Base-by-base conservation (phyloP, 352 stramenopile genomes). In the Pythium brachiatum region DNA sequence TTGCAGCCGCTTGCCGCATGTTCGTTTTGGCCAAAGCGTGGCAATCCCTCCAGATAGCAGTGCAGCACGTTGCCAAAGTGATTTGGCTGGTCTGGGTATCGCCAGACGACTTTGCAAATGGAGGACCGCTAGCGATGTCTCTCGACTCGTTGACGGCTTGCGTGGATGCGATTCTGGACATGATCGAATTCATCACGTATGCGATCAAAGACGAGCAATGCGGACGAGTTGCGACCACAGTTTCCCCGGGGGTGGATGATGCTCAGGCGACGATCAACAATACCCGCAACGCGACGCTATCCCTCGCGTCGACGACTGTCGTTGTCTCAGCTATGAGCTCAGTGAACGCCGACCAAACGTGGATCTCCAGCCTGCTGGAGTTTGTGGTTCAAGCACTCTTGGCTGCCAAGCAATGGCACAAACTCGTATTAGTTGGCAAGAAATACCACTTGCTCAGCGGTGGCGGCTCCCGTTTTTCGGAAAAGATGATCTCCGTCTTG, bases 61-160 rank as follows among this genome's bases (percentile, higher is more conserved):
- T 60, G 20, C 79, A 91, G 48, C 78, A 83, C 38, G 69, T 87
- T 12, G 81, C 73, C 62, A 90, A 88, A 41, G 68, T 67, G 1
- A 62, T 91, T 36, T 89, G 71, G 75, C 20, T 79, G 21, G 63
- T 32, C 0, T 92, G 83, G 83, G 36, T 84, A 5, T 63, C 81
- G n/a, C 69, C 83, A 57, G 55, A 78, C 18, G 63, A 69, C 57
- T 39, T 57, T 65, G 79, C 12, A 48, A 32, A 41, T 25, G 18
- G 21, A 3, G 13, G 36, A 15, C n/a, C 47, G 20, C 21, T 55
- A 20, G 27, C 27, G 2, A 41, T 29, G 11, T 34, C 41, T 12
- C 36, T 68, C 18, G 54, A 68, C n/a, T 20, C 55, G n/a, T 81
- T 52, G 23, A 66, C 18, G 25, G 72, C 1, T 7, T 90, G 79